Conservation (phyloP, 495 filamentous ascomycete genomes). For the Aspergillus nanangensis region DNA sequence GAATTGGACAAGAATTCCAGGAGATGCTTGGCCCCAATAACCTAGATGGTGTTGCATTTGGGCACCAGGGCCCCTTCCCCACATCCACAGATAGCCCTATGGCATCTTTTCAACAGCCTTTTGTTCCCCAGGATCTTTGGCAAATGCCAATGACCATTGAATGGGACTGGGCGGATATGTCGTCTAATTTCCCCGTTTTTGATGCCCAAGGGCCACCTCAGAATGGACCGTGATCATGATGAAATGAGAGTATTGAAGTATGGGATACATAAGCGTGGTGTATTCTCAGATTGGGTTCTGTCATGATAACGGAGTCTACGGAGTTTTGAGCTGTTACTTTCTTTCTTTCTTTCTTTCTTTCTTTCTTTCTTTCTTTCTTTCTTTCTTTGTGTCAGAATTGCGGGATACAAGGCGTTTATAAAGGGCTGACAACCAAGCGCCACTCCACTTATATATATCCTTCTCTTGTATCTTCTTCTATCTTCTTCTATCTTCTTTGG, state of each 20-base stretch:
- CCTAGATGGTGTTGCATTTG: slow-evolving; percentile 35
- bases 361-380: slow-evolving; percentile 1
- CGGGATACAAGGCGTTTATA: slow-evolving; percentile 6
- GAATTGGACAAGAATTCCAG: slow-evolving; percentile 33
- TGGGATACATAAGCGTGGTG: slow-evolving; percentile 1
- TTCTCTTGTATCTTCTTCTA: background rate
- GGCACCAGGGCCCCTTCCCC: slow-evolving; percentile 37
- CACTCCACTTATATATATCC: slow-evolving; percentile 1
- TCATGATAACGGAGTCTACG: slow-evolving; percentile 1
- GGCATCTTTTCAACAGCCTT: slow-evolving; percentile 74
- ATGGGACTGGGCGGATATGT: slow-evolving; percentile 97
- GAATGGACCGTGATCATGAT: slow-evolving; percentile 20
- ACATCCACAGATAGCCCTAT: slow-evolving; percentile 36
- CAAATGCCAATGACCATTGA: slow-evolving; percentile 94
- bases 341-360: background rate
- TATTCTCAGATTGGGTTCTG: background rate
- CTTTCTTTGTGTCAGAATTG: slow-evolving; percentile 2
- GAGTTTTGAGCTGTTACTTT: background rate
- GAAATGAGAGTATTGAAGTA: slow-evolving; percentile 12
- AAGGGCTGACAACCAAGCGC: background rate
- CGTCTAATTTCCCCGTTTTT: slow-evolving; percentile 44
- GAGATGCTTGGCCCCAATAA: slow-evolving; percentile 39
- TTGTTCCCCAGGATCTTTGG: slow-evolving; percentile 96
- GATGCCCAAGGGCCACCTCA: slow-evolving; percentile 23
- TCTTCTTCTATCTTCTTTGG: background rate